Evolutionary conservation across 2,329 filamentous ascomycete species (phyloP).

Genomic region (Colletotrichum spinosum): DNA sequence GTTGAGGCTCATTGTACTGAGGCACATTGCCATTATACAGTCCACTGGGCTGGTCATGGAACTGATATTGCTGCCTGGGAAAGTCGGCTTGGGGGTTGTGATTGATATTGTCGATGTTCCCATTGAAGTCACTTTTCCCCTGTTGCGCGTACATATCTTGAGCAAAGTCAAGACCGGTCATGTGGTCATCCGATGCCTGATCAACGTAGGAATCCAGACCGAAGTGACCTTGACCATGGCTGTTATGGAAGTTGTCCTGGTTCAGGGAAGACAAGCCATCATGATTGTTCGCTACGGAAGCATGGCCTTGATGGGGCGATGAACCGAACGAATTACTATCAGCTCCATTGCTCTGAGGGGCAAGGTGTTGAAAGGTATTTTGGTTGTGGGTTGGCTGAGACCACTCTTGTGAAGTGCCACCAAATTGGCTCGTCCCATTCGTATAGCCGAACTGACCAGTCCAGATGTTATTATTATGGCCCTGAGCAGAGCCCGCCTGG

Average conservation of each 20-base stretch:
- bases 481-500: constrained; percentile 34
- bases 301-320: constrained; percentile 35
- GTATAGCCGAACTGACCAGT: constrained; percentile 23
- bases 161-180: constrained; percentile 52
- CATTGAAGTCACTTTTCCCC: constrained; percentile 45
- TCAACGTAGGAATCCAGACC: constrained; percentile 43
- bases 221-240: constrained; percentile 28
- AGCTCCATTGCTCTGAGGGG: constrained; percentile 50
- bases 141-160: constrained; percentile 52
- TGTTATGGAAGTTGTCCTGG: constrained; percentile 30
- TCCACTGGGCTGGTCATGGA: constrained; percentile 47
- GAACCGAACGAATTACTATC: constrained; percentile 28
- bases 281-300: constrained; percentile 28
- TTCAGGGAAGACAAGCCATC: constrained; percentile 23
- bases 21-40: constrained; percentile 47
- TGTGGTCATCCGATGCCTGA: constrained; percentile 49
- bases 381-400: constrained; percentile 50
- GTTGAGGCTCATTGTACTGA: constrained; percentile 48
- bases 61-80: constrained; percentile 47
- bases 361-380: constrained; percentile 48
- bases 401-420: constrained; percentile 52
- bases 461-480: constrained; percentile 38
- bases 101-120: constrained; percentile 45
- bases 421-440: constrained; percentile 44
- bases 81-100: constrained; percentile 49